These are phyloP conservation scores for Herpetomonas tarakana DNA, from an alignment of 208 protist genomes.

Conservation along the genomic window DNA sequence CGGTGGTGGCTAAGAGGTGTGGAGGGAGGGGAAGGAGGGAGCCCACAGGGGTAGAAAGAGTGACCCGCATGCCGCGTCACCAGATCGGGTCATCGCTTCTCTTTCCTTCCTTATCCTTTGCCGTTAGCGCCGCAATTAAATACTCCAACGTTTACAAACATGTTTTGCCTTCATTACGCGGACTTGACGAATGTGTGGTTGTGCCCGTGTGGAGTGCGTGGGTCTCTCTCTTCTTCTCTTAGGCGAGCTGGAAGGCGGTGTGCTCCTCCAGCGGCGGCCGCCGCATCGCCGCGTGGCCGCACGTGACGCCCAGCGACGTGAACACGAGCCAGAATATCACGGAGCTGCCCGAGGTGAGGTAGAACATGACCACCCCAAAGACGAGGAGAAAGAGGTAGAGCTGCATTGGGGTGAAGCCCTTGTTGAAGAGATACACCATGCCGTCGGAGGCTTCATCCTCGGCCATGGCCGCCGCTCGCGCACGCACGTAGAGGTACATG, in stretches of 20 bases:
- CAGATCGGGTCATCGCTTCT: too few relatives aligned
- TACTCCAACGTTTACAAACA: too few relatives aligned
- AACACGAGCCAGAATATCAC: slow-evolving; percentile 83
- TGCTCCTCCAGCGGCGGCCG: slow-evolving; percentile 43
- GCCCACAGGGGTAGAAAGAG: too few relatives aligned
- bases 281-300: slow-evolving; percentile 54
- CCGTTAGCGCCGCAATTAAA: too few relatives aligned
- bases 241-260: slow-evolving; percentile 53
- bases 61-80: too few relatives aligned
- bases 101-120: too few relatives aligned
- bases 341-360: slow-evolving; percentile 70
- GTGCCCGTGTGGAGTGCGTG: too few relatives aligned
- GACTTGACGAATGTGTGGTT: too few relatives aligned
- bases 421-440: slow-evolving; percentile 21
- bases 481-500: slow-evolving; percentile 50
- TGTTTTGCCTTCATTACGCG: too few relatives aligned
- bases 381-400: slow-evolving; percentile 60
- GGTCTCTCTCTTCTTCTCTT: slow-evolving; percentile 9
- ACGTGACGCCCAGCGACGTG: slow-evolving; percentile 59
- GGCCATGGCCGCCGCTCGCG: slow-evolving; percentile 13
- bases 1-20: too few relatives aligned
- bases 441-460: slow-evolving; percentile 14
- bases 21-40: too few relatives aligned
- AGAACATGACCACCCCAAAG: slow-evolving; percentile 68
- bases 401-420: slow-evolving; percentile 44